phyloP scores from a whole-genome alignment of 2,329 filamentous ascomycete species.

The Alternaria viburni region DNA sequence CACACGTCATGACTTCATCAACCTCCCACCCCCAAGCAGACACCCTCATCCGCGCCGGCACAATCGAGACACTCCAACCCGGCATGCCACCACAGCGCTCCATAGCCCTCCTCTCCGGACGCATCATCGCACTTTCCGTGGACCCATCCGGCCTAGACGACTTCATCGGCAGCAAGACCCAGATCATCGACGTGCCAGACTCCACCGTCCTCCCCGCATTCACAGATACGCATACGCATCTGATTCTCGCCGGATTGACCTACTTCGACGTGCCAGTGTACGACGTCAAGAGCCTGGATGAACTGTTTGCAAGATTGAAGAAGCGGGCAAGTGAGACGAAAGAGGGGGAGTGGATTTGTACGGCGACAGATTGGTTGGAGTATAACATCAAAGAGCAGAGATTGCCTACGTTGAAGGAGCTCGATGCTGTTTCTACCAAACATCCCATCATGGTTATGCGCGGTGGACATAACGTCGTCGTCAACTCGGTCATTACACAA shows the following conservation, averaged over 20 bases:
- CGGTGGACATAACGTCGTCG: background rate
- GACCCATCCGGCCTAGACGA: background rate
- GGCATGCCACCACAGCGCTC: background rate
- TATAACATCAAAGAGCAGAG: background rate
- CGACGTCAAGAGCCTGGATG: background rate
- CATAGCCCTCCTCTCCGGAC: background rate
- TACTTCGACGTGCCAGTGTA: rapidly evolving
- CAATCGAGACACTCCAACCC: background rate
- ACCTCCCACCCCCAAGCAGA: background rate
- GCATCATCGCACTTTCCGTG: background rate
- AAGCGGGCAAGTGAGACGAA: background rate
- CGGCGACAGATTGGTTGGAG: background rate
- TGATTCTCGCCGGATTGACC: background rate
- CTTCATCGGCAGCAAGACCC: background rate
- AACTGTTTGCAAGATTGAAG: background rate
- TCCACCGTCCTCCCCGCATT: background rate
- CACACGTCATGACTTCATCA: rapidly evolving
- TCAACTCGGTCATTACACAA: rapidly evolving
- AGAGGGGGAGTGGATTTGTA: background rate
- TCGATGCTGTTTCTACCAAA: background rate
- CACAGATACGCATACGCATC: background rate
- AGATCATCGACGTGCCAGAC: background rate
- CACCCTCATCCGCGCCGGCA: background rate
- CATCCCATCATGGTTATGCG: background rate
- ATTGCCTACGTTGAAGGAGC: background rate